Base-by-base conservation (phyloP, 768 basidiomycete species). In the Pluteus cervinus region DNA sequence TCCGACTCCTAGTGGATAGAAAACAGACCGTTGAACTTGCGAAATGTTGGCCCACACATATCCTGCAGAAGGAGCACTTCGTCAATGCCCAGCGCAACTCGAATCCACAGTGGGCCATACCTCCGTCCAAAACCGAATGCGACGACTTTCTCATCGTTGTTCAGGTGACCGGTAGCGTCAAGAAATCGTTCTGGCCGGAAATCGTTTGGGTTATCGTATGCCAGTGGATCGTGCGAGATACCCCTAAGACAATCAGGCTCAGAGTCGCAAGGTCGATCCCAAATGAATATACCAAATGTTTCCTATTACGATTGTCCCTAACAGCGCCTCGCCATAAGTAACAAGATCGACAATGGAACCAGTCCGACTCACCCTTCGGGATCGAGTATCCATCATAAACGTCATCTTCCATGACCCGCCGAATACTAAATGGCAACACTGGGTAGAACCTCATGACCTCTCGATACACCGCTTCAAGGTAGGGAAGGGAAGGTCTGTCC, bases 331-430 rank as follows among this genome's bases (percentile, higher is more conserved):
- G n/a, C n/a, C n/a, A n/a, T n/a, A n/a, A n/a, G n/a, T n/a, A n/a
- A n/a, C n/a, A n/a, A n/a, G n/a, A n/a, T n/a, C n/a, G n/a, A n/a
- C n/a, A n/a, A n/a, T n/a, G n/a, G n/a, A n/a, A n/a, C n/a, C n/a
- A n/a, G n/a, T n/a, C n/a, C n/a, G n/a, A n/a, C n/a, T n/a, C n/a
- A n/a, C n/a, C 67, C 41, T 68, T 64, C 0, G 70, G 72, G 28
- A 75, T 69, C 25, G 54, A 54, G 40, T 65, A 63, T 1, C 66
- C 71, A 2, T 65, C 58, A 39, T 69, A 75, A 3, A 60, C 49
- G 41, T 75, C 73, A 31, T 75, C 69, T 39, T 59, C 54, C 6
- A 48, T 56, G 8, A 48, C 40, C 23, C 46, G 41, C 29, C 66
- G 64, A 30, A 17, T 18, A 7, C n/a, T 36, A 3, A 14, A 15